Evolutionary conservation across 192 early-diverging fungal genomes (phyloP), one percentile per base, ranked within the genome.

Genomic region (Phlyctochytrium bullatum): DNA sequence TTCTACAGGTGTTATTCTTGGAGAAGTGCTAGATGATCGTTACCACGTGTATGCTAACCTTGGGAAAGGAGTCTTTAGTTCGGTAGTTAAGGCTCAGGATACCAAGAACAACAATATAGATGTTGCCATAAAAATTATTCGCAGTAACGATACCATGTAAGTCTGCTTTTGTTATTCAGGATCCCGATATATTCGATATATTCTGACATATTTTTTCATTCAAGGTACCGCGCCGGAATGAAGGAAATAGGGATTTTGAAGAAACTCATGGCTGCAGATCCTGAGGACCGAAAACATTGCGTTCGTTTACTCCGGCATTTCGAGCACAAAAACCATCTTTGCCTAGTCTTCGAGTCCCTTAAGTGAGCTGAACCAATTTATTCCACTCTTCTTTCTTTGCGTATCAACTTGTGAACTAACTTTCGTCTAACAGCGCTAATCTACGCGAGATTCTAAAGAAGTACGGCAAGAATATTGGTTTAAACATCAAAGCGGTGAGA

Each of bases 61-160:
- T 35, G 97, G 97, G 12, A 88, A 90, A 69, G 97, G 97, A 34
- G 97, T 99, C 0, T 99, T 99, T 75, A 94, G 92, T 61, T 88
- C 90, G 0, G 97, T 99, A 0, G 91, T 95, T 14, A 92, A 89
- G 69, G 95, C 95, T 1, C 78, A 76, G 1, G 96, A 98, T 64
- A 89, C 79, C 4, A 71, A 86, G 61, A 83, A 88, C 52, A 75
- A 74, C 3, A 78, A 91, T 52, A 78, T 75, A 3, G 90, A 94
- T 32, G 95, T 97, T 27, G 97, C 97, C 0, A 92, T 99, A 65
- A 99, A 99, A 76, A 82, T 99, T 30, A 90, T 97, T 63, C 90
- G 97, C 1, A 95, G 90, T 75, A 98, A 98, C 75, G 95, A 96
- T 63, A 87, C 85, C 23, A 98, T 94, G 93, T 89, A 78, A 50